Conservation (phyloP, 2,329 filamentous ascomycete species). For the Curvularia lunata region DNA sequence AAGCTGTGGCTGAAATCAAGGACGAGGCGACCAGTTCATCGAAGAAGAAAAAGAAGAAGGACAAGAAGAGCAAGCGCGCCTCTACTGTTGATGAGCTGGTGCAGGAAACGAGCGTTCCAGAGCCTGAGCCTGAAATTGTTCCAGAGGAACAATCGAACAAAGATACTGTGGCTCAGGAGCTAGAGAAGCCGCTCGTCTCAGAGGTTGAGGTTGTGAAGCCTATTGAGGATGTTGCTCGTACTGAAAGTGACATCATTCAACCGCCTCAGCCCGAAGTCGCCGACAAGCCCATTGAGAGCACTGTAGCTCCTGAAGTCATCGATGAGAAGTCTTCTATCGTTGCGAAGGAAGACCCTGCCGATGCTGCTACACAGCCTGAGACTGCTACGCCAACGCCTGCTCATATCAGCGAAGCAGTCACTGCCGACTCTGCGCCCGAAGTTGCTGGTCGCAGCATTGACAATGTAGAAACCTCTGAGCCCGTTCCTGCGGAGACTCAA, state of each 20-base stretch:
- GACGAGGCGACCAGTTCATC: constrained; percentile 13
- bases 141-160: background rate
- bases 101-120: constrained; percentile 9
- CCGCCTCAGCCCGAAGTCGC: background rate
- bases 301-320: background rate
- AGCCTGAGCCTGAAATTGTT: background rate
- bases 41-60: constrained; percentile 38
- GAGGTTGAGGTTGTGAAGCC: background rate
- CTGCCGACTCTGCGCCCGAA: background rate
- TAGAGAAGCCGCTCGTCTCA: background rate
- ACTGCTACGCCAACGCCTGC: background rate
- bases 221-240: background rate
- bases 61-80: constrained; percentile 31
- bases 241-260: background rate
- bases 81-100: constrained; percentile 23
- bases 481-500: background rate
- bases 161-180: background rate
- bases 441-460: background rate
- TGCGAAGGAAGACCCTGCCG: background rate
- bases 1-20: constrained; percentile 10
- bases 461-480: background rate
- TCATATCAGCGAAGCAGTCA: background rate
- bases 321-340: background rate
- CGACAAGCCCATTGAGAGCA: background rate
- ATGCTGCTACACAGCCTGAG: background rate